Base-by-base conservation (phyloP, 2,329 filamentous ascomycete species). In the Karstenula rhodostoma region DNA sequence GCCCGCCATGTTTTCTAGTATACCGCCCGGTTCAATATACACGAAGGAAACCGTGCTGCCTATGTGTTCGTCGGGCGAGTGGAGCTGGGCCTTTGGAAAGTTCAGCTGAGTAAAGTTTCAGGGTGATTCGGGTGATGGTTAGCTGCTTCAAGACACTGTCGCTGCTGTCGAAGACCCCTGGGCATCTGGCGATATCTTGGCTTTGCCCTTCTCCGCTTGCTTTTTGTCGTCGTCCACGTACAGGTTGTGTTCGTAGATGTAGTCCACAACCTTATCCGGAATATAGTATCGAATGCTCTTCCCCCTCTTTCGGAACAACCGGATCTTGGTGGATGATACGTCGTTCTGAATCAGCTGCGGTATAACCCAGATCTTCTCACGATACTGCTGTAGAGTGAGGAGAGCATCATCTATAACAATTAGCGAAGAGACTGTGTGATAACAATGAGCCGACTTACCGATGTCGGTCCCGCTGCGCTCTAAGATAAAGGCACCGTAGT, bases 381-480 rank as follows among this genome's bases (percentile, higher is more conserved):
- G 89, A 87, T 90, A 97, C 61, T 88, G 86, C 74, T 93, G 89
- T 49, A 97, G 82, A 47, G 87, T 90, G n/a, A 90, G 89, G 48
- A 97, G 84, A 1, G 94, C 93, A 73, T 96, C 91, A 64, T 96
- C 91, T 75, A 59, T 25, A 19, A 46, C 27, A 19, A 13, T 49
- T 50, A 55, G 58, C 37, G 46, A 27, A 32, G 3, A 47, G 3
- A n/a, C 23, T 10, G 6, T 10, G 19, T 23, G n/a, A 4, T 25
- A 22, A 22, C 6, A 33, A 10, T 19, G 5, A 27, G 12, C 15
- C 9, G n/a, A 35, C 67, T 54, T 71, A 77, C 72, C 74, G 52
- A 96, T 90, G 72, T 96, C 92, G 23, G 93, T 96, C 46, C 93
- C 94, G 43, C 89, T 89, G 61, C 94, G 88, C 83, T 97, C 91